Percentiles rank a stretch among this genome's conserved stretches.
Conservation (phyloP, 1,284 basidiomycete genomes). For the Lentinula novae-zelandiae region DNA sequence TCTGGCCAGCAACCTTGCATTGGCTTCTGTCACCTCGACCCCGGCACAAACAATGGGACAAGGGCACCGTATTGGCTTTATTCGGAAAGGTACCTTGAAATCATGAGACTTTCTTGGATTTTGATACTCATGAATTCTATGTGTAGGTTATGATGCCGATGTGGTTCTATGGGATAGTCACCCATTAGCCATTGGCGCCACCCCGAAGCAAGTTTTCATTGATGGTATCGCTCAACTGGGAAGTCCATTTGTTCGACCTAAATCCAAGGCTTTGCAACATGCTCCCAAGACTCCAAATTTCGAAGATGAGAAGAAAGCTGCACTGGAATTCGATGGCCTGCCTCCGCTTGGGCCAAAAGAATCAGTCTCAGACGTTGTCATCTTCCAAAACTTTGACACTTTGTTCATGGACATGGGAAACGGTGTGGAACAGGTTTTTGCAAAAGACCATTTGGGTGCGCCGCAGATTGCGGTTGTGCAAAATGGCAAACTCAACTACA, state of each 20-base stretch:
- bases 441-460: constrained; percentile 10
- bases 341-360: constrained; percentile 52
- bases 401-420: constrained; percentile 37
- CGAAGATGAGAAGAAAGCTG: constrained; percentile 46
- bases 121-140: background rate
- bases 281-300: constrained; percentile 58
- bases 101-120: background rate
- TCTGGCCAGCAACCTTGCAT: constrained; percentile 41
- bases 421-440: constrained; percentile 25
- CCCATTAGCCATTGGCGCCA: constrained; percentile 60
- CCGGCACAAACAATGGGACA: constrained; percentile 65
- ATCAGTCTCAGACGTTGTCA: constrained; percentile 27
- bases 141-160: constrained; percentile 29
- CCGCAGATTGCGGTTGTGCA: constrained; percentile 32
- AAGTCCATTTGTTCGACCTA: constrained; percentile 22
- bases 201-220: constrained; percentile 62
- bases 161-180: constrained; percentile 60
- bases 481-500: constrained; percentile 39
- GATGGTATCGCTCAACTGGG: constrained; percentile 58
- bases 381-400: constrained; percentile 58
- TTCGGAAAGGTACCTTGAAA: constrained; percentile 46
- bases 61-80: constrained; percentile 64
- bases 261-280: constrained; percentile 45
- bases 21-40: constrained; percentile 63
- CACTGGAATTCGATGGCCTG: constrained; percentile 61